Evolutionary conservation across 805 yeast genomes (phyloP).

Genomic region (Candida adriatica): DNA sequence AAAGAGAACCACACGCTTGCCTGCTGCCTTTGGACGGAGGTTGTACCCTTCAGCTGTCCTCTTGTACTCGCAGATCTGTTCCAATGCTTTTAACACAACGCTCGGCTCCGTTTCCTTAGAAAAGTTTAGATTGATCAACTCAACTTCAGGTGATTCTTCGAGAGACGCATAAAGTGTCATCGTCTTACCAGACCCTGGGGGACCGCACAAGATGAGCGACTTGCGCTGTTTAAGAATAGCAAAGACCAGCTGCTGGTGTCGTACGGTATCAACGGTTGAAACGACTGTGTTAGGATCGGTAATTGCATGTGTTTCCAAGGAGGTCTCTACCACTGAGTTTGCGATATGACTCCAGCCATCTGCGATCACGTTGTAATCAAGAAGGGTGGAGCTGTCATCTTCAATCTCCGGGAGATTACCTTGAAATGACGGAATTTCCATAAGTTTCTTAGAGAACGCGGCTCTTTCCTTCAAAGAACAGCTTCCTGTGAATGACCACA

Average conservation of each 20-base stretch:
- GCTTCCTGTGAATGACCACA: slow-evolving; percentile 69
- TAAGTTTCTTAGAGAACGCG: slow-evolving; percentile 28
- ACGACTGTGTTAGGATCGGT: slow-evolving; percentile 57
- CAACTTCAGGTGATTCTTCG: slow-evolving; percentile 47
- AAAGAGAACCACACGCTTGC: slow-evolving; percentile 73
- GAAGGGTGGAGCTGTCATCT: slow-evolving; percentile 19
- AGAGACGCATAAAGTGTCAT: slow-evolving; percentile 77
- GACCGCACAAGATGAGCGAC: slow-evolving; percentile 80
- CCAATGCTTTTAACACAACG: slow-evolving; percentile 54
- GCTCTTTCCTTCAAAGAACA: slow-evolving; percentile 32
- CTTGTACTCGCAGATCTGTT: slow-evolving; percentile 63
- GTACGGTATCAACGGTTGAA: slow-evolving; percentile 71
- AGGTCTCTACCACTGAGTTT: slow-evolving; percentile 45
- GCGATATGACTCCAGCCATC: slow-evolving; percentile 44
- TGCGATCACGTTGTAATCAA: slow-evolving; percentile 35
- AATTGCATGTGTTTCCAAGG: slow-evolving; percentile 31
- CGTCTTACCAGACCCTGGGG: slow-evolving; percentile 96
- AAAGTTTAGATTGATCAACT: slow-evolving; percentile 66
- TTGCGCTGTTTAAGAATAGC: slow-evolving; percentile 47
- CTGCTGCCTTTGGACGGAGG: slow-evolving; percentile 52
- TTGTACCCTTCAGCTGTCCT: slow-evolving; percentile 43
- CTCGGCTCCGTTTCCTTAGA: slow-evolving; percentile 72
- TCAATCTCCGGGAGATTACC: slow-evolving; percentile 11
- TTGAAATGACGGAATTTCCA: slow-evolving; percentile 15
- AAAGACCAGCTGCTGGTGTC: slow-evolving; percentile 57